Conservation (phyloP, 1,139 yeast species). For the Yamadazyma siamensis region DNA sequence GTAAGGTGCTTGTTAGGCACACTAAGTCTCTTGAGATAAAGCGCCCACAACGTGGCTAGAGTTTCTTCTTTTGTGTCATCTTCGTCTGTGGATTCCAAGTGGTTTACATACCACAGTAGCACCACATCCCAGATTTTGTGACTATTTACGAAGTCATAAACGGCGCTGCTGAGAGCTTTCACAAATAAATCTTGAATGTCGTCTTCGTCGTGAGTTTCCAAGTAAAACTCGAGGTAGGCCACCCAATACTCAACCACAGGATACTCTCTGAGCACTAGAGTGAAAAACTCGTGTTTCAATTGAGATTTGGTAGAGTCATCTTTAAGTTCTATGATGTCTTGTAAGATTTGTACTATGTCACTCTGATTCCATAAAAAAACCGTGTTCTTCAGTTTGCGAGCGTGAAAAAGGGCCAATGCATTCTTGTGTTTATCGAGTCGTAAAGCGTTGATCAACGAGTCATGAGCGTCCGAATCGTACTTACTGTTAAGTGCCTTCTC, state of each 20-base stretch:
- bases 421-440: conserved; percentile 8
- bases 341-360: conserved; percentile 27
- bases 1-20: conserved; percentile 43
- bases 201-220: conserved; percentile 4
- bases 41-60: conserved; percentile 18
- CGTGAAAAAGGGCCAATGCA: conserved; percentile 13
- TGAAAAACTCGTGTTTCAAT: conserved; percentile 18
- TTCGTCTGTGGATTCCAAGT: no score
- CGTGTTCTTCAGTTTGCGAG: conserved; percentile 18
- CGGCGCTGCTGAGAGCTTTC: conserved; percentile 25
- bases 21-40: conserved; percentile 33
- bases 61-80: conserved; percentile 14
- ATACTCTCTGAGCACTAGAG: conserved; percentile 14
- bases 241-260: conserved; percentile 20
- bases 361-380: conserved; percentile 18
- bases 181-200: conserved; percentile 15
- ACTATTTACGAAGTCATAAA: conserved; percentile 32
- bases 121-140: conserved; percentile 33
- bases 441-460: conserved; percentile 17
- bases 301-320: conserved; percentile 11
- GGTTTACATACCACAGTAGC: no score
- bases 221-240: conserved; percentile 15
- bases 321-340: conserved; percentile 18
- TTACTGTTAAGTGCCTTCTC: conserved; percentile 13
- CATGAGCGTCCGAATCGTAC: conserved; percentile 15